Percentiles rank a stretch among this genome's conserved stretches.
These are phyloP conservation scores for Cymbidium sinense DNA, from an alignment of 106 monocot species.

Conservation along the genomic window DNA sequence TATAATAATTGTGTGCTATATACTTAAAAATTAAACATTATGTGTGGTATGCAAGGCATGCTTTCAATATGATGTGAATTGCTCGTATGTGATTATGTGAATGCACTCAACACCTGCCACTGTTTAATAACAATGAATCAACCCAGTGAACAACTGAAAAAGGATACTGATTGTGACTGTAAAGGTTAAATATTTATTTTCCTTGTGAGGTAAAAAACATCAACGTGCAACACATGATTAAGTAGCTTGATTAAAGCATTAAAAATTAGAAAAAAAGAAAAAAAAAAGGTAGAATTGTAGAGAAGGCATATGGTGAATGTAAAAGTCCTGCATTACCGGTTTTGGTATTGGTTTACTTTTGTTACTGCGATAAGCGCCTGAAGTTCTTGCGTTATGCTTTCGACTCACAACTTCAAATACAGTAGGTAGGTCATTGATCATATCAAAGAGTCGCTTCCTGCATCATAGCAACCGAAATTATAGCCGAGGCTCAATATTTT, in stretches of 20 bases:
- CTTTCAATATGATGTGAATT: too few relatives aligned
- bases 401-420: slow-evolving; percentile 39
- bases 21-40: too few relatives aligned
- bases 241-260: not conserved
- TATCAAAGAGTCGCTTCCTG: slow-evolving; percentile 42
- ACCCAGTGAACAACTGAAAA: too few relatives aligned
- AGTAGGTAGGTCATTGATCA: slow-evolving; percentile 56
- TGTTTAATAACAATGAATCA: too few relatives aligned
- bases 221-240: not conserved
- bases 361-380: slow-evolving; percentile 13
- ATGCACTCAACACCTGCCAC: too few relatives aligned
- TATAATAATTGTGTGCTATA: too few relatives aligned
- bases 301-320: too few relatives aligned
- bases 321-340: slow-evolving; percentile 16
- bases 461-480: not conserved
- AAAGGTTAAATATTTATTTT: not conserved
- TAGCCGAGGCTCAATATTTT: not conserved
- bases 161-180: not conserved
- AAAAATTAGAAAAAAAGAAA: not conserved
- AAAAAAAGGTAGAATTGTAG: not conserved
- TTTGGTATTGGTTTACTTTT: slow-evolving; percentile 34
- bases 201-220: not conserved
- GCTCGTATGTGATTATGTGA: too few relatives aligned
- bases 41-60: too few relatives aligned
- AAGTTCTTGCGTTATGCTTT: slow-evolving; percentile 26